Conservation (phyloP, 495 filamentous ascomycete species). For the Xylaria intraflava region DNA sequence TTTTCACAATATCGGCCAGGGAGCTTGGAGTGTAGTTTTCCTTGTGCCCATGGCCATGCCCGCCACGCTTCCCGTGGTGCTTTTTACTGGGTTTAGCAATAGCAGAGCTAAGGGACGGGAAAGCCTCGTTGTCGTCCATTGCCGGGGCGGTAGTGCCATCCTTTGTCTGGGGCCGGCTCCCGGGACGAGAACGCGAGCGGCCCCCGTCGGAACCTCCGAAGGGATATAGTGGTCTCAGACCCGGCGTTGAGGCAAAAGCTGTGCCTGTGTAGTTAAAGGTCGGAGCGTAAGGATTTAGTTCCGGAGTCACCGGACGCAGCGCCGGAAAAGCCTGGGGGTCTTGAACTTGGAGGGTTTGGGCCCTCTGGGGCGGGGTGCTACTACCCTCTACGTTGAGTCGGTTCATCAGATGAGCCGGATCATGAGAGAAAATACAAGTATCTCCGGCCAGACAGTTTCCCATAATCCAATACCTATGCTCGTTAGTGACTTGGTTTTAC, state of each 20-base stretch:
- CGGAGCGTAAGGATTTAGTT: constrained; percentile 53
- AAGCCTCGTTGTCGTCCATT: constrained; percentile 91
- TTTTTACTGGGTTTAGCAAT: constrained; percentile 76
- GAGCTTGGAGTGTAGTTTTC: constrained; percentile 65
- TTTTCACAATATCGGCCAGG: constrained; percentile 91
- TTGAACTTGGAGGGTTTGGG: constrained; percentile 67
- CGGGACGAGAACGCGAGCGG: constrained; percentile 74
- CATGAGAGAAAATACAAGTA: constrained; percentile 95
- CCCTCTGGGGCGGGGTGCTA: constrained; percentile 52
- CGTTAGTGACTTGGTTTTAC: constrained; percentile 22
- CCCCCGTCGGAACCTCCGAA: constrained; percentile 50
- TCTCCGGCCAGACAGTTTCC: constrained; percentile 93
- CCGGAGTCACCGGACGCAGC: constrained; percentile 55
- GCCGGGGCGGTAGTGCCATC: constrained; percentile 62
- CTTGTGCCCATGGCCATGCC: constrained; percentile 65
- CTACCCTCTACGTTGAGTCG: constrained; percentile 58
- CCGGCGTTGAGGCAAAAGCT: constrained; percentile 54
- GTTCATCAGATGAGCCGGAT: constrained; percentile 74
- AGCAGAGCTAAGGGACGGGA: constrained; percentile 83
- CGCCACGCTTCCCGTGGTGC: constrained; percentile 81
- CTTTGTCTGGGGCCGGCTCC: constrained; percentile 74
- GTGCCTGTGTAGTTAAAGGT: constrained; percentile 45
- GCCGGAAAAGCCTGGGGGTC: constrained; percentile 89
- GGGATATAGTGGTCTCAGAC: constrained; percentile 47
- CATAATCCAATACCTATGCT: constrained; percentile 82